These are phyloP conservation scores for Fusarium humuli DNA, from an alignment of 2,329 filamentous ascomycete species.

Conservation along the genomic window DNA sequence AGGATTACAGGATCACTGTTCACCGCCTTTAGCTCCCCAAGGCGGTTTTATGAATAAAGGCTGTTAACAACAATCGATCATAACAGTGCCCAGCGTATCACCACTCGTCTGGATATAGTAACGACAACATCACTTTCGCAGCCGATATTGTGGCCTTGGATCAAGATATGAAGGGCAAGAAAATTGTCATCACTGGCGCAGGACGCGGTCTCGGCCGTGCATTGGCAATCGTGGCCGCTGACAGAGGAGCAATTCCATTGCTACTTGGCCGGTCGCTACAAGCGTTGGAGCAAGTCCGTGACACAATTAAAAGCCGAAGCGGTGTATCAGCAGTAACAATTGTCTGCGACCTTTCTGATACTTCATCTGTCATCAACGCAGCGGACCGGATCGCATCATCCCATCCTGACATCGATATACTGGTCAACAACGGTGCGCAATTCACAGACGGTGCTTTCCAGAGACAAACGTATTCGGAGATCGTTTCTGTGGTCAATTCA, in stretches of 20 bases:
- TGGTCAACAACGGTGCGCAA: not conserved
- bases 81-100: no score
- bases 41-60: no score
- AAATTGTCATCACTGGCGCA: conserved; percentile 2
- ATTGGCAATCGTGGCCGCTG: not conserved
- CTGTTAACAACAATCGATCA: no score
- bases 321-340: not conserved
- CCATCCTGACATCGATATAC: not conserved
- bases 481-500: not conserved
- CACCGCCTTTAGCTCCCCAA: no score
- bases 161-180: not conserved
- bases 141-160: no score
- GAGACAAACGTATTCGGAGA: not conserved
- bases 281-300: not conserved
- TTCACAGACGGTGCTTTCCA: not conserved
- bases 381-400: not conserved
- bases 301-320: not conserved
- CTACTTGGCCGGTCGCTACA: not conserved
- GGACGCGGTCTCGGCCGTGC: not conserved
- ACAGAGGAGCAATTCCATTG: not conserved
- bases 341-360: not conserved
- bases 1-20: no score
- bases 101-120: no score
- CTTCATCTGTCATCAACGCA: not conserved
- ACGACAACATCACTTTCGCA: no score